Conservation (phyloP, 1,139 yeast genomes). For the Meyerozyma smithsonii region DNA sequence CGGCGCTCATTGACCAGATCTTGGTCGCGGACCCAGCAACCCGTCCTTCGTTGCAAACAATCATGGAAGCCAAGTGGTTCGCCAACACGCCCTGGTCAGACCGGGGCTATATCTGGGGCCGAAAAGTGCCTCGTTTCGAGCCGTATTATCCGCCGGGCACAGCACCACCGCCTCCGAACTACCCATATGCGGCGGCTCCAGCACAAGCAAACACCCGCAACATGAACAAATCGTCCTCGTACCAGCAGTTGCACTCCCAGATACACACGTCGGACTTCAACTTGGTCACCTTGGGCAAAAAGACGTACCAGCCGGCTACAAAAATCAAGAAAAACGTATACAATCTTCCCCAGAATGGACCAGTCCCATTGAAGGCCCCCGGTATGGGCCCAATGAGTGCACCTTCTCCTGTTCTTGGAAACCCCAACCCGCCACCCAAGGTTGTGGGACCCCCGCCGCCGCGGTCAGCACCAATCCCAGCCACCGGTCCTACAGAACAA, state of each 20-base stretch:
- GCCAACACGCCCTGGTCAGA: slow-evolving; percentile 40
- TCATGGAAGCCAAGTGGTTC: slow-evolving; percentile 34
- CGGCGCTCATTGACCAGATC: slow-evolving; percentile 66
- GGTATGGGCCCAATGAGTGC: not conserved
- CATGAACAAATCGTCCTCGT: slow-evolving; percentile 35
- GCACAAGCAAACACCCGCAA: slow-evolving; percentile 34
- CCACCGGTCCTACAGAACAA: not conserved
- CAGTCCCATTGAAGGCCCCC: slow-evolving; percentile 1
- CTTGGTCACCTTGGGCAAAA: slow-evolving; percentile 11
- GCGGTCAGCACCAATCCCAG: not conserved
- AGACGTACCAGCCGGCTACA: slow-evolving; percentile 11
- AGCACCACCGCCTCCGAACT: slow-evolving; percentile 14
- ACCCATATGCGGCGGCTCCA: slow-evolving; percentile 32
- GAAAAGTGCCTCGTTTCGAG: slow-evolving; percentile 46
- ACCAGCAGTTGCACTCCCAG: slow-evolving; percentile 41
- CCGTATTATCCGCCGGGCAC: slow-evolving; percentile 44
- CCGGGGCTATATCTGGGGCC: slow-evolving; percentile 36
- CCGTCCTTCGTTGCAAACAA: slow-evolving; percentile 25
- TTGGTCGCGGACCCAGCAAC: slow-evolving; percentile 44
- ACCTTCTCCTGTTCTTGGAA: not conserved
- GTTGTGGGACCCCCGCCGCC: not conserved
- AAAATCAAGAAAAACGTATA: slow-evolving; percentile 7
- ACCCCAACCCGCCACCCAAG: slow-evolving; percentile 3
- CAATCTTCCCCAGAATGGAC: slow-evolving; percentile 1
- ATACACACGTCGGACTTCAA: slow-evolving; percentile 34